Conservation (phyloP, 352 stramenopile species). For the Nannochloropsis limnetica region DNA sequence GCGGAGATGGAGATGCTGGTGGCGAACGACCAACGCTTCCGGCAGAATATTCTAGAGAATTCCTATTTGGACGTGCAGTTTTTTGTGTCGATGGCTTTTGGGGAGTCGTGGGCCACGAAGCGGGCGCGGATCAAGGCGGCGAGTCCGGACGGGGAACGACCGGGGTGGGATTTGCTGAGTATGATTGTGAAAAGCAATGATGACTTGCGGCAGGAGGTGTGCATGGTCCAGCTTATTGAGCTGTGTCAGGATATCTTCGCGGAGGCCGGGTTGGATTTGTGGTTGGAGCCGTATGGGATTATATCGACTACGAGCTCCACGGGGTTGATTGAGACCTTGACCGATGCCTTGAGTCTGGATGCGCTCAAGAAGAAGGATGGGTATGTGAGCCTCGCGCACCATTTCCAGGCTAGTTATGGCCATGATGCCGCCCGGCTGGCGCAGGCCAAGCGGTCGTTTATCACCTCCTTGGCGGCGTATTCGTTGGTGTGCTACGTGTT, state of each 20-base stretch:
- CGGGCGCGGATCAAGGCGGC: slow-evolving; percentile 71
- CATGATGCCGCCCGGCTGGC: slow-evolving; percentile 72
- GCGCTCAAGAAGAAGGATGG: slow-evolving; percentile 70
- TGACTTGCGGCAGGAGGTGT: slow-evolving; percentile 96
- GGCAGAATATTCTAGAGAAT: slow-evolving; percentile 33
- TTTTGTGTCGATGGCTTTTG: slow-evolving; percentile 71
- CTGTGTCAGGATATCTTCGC: slow-evolving; percentile 94
- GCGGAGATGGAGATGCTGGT: slow-evolving; percentile 67
- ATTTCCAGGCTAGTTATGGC: slow-evolving; percentile 92
- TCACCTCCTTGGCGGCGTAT: slow-evolving; percentile 92
- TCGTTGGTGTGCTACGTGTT: slow-evolving; percentile 95
- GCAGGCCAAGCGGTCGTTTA: slow-evolving; percentile 85
- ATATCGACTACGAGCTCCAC: slow-evolving; percentile 85
- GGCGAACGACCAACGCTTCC: slow-evolving; percentile 56
- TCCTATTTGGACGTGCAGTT: slow-evolving; percentile 37
- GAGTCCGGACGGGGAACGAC: slow-evolving; percentile 72
- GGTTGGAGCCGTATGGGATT: slow-evolving; percentile 90
- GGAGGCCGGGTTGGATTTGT: slow-evolving; percentile 64
- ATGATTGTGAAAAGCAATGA: slow-evolving; percentile 99
- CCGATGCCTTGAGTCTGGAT: slow-evolving; percentile 94
- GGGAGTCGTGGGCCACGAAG: slow-evolving; percentile 88
- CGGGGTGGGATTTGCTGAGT: slow-evolving; percentile 82
- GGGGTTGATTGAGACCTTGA: slow-evolving; percentile 93
- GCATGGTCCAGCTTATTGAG: slow-evolving; percentile 94
- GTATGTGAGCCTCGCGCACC: slow-evolving; percentile 78